Evolutionary conservation across 2,329 filamentous ascomycete species (phyloP), one percentile per base, ranked within the genome.

Genomic region (Penicillium sp.): DNA sequence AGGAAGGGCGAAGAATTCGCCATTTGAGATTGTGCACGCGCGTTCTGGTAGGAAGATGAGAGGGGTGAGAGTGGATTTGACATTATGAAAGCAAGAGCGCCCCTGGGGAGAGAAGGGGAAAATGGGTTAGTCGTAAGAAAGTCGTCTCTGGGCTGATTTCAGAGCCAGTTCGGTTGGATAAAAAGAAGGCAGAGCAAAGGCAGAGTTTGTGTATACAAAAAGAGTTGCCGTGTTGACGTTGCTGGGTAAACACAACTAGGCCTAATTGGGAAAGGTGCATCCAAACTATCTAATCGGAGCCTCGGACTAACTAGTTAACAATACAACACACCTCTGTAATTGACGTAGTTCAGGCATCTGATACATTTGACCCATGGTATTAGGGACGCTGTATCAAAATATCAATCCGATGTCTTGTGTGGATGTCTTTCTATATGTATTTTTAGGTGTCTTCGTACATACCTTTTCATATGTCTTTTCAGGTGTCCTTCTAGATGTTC

Each of bases 31-130:
- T 66, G 66, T 47, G 66, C 66, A 58, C 75, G 72, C 41, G 70
- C 70, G 60, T 78, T 78, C 58, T 76, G 75, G 59, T 69, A 72
- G 44, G 75, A 75, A 27, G 74, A 66, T 40, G 75, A 74, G 45
- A 78, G 68, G n/a, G 73, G 71, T 5, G 73, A 76, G 33, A 78
- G 63, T 50, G 75, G 74, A 55, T 71, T 72, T 53, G 74, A 68
- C 75, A 78, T 78, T 52, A 34, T 59, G 47, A 25, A 52, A 50
- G 53, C 36, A 50, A 43, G 50, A 23, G 39, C 53, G 11, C 15
- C 41, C 25, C 23, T 19, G 15, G 16, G 15, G 39, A 55, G 10
- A 19, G 19, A 21, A 15, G 40, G 38, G 51, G 48, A 46, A 45
- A 58, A 10, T 23, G 23, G 16, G 31, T 27, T 49, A 25, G 23